Conservation (phyloP, 2,329 filamentous ascomycete species). For the Ophiostoma sp. region DNA sequence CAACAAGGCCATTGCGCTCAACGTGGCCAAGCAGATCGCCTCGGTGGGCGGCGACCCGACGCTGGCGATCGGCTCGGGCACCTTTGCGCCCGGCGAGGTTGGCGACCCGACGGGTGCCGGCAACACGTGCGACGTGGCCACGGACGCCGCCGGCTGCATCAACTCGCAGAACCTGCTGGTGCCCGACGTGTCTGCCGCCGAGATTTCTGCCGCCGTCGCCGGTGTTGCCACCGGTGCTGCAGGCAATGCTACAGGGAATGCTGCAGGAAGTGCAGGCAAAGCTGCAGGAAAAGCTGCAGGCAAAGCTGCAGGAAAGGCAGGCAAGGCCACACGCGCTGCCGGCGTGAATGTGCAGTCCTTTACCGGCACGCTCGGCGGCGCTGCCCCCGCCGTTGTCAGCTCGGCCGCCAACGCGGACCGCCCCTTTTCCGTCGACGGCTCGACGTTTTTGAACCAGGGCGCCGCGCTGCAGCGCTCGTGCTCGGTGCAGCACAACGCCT, state of each 20-base stretch:
- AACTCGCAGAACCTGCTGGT: conserved; percentile 51
- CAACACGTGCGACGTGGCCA: conserved; percentile 49
- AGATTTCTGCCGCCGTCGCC: conserved; percentile 49
- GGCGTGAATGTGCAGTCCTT: conserved; percentile 42
- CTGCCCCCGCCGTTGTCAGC: conserved; percentile 40
- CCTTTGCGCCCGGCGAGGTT: conserved; percentile 54
- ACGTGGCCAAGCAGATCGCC: conserved; percentile 55
- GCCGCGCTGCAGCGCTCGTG: conserved; percentile 46
- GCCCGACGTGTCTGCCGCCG: conserved; percentile 47
- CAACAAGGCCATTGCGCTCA: conserved; percentile 58
- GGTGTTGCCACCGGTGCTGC: conserved; percentile 24
- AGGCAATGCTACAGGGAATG: not conserved
- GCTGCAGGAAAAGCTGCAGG: not conserved
- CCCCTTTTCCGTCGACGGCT: conserved; percentile 50
- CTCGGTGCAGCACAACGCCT: conserved; percentile 48
- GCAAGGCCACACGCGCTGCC: not conserved
- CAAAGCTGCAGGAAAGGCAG: not conserved
- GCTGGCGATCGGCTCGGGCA: conserved; percentile 55
- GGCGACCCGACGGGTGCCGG: conserved; percentile 41
- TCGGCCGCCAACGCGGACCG: conserved; percentile 35
- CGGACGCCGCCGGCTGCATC: conserved; percentile 52
- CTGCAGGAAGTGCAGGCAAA: not conserved
- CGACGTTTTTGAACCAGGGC: conserved; percentile 47
- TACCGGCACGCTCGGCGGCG: conserved; percentile 41
- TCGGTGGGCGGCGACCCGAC: conserved; percentile 58